Conservation (phyloP, 1,139 yeast genomes). For the Diutina mesorugosa region DNA sequence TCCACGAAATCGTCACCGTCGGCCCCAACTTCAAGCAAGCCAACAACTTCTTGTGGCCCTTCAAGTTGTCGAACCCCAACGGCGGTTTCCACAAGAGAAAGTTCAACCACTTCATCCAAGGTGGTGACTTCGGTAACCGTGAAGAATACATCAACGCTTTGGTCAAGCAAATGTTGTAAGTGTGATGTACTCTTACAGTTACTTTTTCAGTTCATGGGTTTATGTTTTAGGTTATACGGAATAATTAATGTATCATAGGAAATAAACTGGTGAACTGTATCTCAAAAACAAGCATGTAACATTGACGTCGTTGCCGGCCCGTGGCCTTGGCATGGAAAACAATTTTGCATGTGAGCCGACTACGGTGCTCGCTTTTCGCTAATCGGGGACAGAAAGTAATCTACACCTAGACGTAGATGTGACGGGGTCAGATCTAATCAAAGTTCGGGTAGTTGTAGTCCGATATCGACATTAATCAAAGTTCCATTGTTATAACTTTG, state of each 20-base stretch:
- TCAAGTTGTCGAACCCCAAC: constrained; percentile 97
- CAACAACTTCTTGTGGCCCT: constrained; percentile 99
- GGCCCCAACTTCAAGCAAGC: constrained; percentile 99
- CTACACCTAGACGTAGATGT: no score
- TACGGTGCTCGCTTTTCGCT: no score
- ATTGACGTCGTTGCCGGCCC: no score
- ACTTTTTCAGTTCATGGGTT: background rate
- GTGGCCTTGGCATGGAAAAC: no score
- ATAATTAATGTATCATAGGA: constrained; percentile 26
- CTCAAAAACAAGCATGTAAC: no score
- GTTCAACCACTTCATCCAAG: constrained; percentile 99
- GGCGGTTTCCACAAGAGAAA: constrained; percentile 99
- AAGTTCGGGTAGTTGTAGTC: no score
- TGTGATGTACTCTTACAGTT: constrained; percentile 3
- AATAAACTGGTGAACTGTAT: constrained; percentile 38
- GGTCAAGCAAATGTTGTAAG: constrained; percentile 92
- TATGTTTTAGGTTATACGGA: background rate
- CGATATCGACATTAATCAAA: no score
- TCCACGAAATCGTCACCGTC: constrained; percentile 97
- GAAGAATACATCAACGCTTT: constrained; percentile 97
- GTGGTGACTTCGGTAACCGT: constrained; percentile 99
- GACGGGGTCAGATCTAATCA: no score
- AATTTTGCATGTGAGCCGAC: no score
- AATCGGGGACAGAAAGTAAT: no score
- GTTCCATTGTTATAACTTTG: no score